Evolutionary conservation across 208 protist genomes (phyloP).

Genomic region (Trypanosoma avium): DNA sequence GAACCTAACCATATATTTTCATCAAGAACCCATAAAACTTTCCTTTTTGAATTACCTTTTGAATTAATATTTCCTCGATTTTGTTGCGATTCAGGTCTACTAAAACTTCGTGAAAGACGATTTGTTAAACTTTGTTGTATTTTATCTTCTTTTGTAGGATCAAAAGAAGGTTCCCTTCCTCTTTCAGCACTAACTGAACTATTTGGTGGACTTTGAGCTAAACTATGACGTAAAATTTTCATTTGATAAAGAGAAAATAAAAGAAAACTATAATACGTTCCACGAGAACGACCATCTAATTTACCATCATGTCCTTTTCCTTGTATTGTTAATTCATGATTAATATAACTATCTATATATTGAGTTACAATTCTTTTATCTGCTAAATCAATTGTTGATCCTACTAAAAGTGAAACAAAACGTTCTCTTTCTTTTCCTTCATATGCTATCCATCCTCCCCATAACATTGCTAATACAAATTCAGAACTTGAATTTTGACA

Average conservation of each 20-base stretch:
- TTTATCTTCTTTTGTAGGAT: background rate
- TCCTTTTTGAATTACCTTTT: background rate
- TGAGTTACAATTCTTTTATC: constrained; percentile 20
- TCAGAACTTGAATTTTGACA: constrained; percentile 18
- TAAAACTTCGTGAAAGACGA: constrained; percentile 2
- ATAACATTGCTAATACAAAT: constrained; percentile 15
- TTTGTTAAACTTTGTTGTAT: background rate
- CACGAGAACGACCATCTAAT: constrained; percentile 1
- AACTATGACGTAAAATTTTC: constrained; percentile 8
- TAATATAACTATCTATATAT: constrained; percentile 29
- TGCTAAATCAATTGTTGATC: constrained; percentile 17
- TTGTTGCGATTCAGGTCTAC: background rate
- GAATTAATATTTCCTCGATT: background rate
- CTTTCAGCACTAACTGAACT: background rate
- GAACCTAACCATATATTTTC: constrained; percentile 31
- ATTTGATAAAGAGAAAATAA: constrained; percentile 31
- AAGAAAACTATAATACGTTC: constrained; percentile 30
- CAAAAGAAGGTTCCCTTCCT: background rate
- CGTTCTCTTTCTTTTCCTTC: constrained; percentile 27
- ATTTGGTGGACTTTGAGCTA: background rate
- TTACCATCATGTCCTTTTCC: constrained; percentile 4
- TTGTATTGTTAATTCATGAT: constrained; percentile 13
- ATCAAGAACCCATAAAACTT: constrained; percentile 13
- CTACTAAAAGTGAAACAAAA: constrained; percentile 25
- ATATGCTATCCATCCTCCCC: constrained; percentile 31